These are phyloP conservation scores for Russula abietina DNA, from an alignment of 768 basidiomycete genomes.

Conservation along the genomic window DNA sequence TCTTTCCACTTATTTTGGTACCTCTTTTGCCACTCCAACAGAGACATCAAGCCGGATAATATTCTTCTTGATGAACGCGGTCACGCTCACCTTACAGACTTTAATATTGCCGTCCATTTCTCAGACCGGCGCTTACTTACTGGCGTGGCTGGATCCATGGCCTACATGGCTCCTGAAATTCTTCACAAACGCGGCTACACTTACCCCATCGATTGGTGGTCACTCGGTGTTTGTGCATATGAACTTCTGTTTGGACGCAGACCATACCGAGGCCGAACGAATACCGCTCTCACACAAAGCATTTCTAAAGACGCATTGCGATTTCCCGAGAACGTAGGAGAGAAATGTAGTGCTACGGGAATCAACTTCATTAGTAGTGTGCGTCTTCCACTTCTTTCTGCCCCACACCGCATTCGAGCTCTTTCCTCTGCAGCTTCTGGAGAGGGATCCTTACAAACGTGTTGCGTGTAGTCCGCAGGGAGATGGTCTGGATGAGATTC, in stretches of 20 bases:
- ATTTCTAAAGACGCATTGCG: constrained; percentile 82
- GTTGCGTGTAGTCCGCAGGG: constrained; percentile 77
- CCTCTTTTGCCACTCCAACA: constrained; percentile 29
- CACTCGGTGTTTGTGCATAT: constrained; percentile 87
- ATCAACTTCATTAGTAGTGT: constrained; percentile 78
- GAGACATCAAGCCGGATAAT: constrained; percentile 97
- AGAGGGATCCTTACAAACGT: constrained; percentile 75
- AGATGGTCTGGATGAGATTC: constrained; percentile 75
- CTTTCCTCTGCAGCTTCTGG: constrained; percentile 56
- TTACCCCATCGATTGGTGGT: constrained; percentile 96
- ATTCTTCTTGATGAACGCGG: constrained; percentile 93
- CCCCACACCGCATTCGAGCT: background rate
- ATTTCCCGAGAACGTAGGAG: constrained; percentile 87
- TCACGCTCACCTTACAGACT: constrained; percentile 95
- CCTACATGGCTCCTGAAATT: constrained; percentile 97
- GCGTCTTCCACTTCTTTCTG: background rate
- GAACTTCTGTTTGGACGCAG: constrained; percentile 88
- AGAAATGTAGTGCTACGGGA: constrained; percentile 68
- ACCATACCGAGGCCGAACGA: constrained; percentile 90
- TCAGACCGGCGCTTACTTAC: constrained; percentile 77
- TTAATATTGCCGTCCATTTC: constrained; percentile 98
- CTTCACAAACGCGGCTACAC: constrained; percentile 91
- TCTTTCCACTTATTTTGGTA: constrained; percentile 23
- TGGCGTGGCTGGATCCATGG: constrained; percentile 96
- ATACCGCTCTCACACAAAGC: constrained; percentile 85